phyloP scores from a whole-genome alignment of 148 eudicot species.

The Rhododendron simsii region DNA sequence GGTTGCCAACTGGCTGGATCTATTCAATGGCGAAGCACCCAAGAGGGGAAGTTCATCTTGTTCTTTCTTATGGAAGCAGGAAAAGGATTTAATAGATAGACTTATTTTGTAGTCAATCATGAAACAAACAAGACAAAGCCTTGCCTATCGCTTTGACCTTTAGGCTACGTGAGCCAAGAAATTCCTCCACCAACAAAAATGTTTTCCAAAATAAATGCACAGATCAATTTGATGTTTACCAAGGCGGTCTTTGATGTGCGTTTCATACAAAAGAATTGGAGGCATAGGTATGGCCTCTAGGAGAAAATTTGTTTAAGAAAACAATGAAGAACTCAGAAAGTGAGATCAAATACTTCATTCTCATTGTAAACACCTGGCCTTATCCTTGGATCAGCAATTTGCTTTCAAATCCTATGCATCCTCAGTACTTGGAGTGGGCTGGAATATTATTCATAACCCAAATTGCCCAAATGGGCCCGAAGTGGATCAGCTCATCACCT shows the following conservation, averaged over 20 bases:
- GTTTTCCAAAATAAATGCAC: too few species aligned
- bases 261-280: neutral
- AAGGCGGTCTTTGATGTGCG: neutral
- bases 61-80: neutral
- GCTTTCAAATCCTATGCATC: neutral
- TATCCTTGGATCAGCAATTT: neutral
- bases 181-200: neutral
- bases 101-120: neutral
- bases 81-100: neutral
- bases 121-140: neutral
- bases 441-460: too few species aligned
- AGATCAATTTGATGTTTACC: neutral
- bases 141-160: neutral
- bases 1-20: too few species aligned
- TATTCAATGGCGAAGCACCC: too few species aligned
- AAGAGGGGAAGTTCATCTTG: neutral
- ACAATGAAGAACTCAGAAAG: slow-evolving; percentile 3
- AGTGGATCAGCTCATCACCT: too few species aligned
- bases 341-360: neutral
- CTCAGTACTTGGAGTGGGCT: too few species aligned
- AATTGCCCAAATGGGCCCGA: too few species aligned
- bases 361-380: neutral
- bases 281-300: neutral
- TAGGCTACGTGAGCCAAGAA: neutral
- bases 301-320: neutral